These are phyloP conservation scores for Bacterosira constricta DNA, from an alignment of 108 stramenopile species.

Conservation along the genomic window DNA sequence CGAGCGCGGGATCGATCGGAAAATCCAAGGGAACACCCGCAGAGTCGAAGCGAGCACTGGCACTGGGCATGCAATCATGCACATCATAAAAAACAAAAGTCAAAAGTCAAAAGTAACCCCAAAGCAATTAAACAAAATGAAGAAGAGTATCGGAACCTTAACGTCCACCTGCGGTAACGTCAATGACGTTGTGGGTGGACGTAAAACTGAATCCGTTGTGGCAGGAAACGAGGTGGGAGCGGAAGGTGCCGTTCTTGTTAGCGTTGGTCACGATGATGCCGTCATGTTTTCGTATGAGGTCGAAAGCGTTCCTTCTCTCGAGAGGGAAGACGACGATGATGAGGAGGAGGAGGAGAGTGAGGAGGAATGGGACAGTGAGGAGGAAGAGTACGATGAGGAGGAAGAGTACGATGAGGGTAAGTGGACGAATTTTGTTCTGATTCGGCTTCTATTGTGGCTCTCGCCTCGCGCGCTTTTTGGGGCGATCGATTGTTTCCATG, in stretches of 20 bases:
- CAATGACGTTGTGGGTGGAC: slow-evolving; percentile 38
- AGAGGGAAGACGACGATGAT: slow-evolving; percentile 51
- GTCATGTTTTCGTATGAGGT: slow-evolving; percentile 43
- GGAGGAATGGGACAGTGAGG: slow-evolving; percentile 23
- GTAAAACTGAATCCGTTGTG: slow-evolving; percentile 34
- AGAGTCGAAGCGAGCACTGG: no score
- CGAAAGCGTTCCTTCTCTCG: slow-evolving; percentile 47
- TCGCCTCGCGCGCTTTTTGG: no score
- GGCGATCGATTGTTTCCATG: not conserved
- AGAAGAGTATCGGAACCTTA: slow-evolving; percentile 33
- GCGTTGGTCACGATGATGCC: slow-evolving; percentile 35
- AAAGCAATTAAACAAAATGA: slow-evolving; percentile 24
- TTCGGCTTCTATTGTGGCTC: no score
- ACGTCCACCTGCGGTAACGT: slow-evolving; percentile 45
- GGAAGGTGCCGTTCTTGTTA: slow-evolving; percentile 14
- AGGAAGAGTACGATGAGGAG: slow-evolving; percentile 14
- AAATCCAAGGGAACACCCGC: no score
- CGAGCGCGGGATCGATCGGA: no score
- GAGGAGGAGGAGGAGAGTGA: slow-evolving; percentile 49
- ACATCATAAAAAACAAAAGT: slow-evolving; percentile 17
- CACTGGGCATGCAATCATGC: no score
- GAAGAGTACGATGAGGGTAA: slow-evolving; percentile 17
- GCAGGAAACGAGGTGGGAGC: slow-evolving; percentile 4
- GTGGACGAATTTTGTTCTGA: no score
- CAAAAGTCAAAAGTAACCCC: slow-evolving; percentile 30